Evolutionary conservation across 768 basidiomycete genomes (phyloP), one percentile per base, ranked within the genome.

Genomic region (Lentinula raphanica): DNA sequence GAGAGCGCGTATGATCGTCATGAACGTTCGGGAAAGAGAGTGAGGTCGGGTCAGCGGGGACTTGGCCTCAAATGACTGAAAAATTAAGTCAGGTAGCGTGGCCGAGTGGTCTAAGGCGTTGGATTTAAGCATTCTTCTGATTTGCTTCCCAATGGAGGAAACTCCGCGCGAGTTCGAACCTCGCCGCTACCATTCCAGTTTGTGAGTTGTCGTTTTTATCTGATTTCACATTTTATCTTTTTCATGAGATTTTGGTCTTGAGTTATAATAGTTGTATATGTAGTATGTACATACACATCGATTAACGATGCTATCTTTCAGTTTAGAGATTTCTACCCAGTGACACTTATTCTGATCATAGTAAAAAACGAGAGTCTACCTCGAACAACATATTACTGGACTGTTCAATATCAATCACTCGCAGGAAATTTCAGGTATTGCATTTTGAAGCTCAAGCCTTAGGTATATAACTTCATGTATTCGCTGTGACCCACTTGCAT

Each of bases 71-170:
- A 5, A 39, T 13, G 17, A n/a, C 38, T 15, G 5, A n/a, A 0
- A 2, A 11, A 13, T 13, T n/a, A n/a, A 25, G 13, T 40, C 44
- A 9, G 77, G 77, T 77, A 84, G 82, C 81, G 84, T 89, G 87
- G 85, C 87, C 87, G 87, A 89, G 87, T 87, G 87, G 86, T 88
- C 86, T 88, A 89, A 88, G 87, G 87, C 85, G 87, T 88, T 87
- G 86, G 87, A 87, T 87, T 89, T 89, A 90, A 88, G 87, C 62
- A 23, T 56, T 28, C 31, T 65, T 71, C 67, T 66, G 49, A 45
- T 62, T 67, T 86, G 86, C 83, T 80, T 88, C 86, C 87, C 85
- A 87, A 88, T 88, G 86, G 85, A 83, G 79, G 84, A 38, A 79
- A 83, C 79, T 78, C 86, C 87, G 86, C 88, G 87, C 85, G 88